A percentile compares a stretch with the other conserved stretches of the same genome.
These are phyloP conservation scores for Candida pseudoglaebosa DNA, from an alignment of 805 yeast species.

Conservation along the genomic window DNA sequence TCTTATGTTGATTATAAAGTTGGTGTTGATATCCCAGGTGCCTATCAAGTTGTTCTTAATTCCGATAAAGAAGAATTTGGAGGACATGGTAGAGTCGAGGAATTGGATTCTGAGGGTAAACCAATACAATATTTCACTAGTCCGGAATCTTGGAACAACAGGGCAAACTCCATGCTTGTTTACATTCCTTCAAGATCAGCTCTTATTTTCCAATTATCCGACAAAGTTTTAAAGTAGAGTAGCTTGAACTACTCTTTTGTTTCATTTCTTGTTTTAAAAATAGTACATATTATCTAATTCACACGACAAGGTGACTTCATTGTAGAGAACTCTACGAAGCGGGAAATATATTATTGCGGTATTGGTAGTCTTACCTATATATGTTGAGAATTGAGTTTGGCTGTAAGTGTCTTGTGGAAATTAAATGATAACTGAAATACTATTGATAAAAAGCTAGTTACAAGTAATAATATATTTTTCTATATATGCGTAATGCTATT, in stretches of 20 bases:
- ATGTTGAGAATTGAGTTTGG: too few relatives aligned
- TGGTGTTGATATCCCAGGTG: conserved; percentile 82
- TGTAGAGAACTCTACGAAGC: too few relatives aligned
- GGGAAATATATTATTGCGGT: too few relatives aligned
- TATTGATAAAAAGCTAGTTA: not conserved
- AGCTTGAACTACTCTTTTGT: not conserved
- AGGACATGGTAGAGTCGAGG: conserved; percentile 68
- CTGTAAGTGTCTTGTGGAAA: too few relatives aligned
- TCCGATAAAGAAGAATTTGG: conserved; percentile 71
- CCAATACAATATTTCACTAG: conserved; percentile 60
- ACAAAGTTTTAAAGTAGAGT: conserved; percentile 15
- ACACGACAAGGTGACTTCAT: not conserved
- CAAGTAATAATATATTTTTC: too few relatives aligned
- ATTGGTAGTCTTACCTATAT: too few relatives aligned
- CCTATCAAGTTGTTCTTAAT: conserved; percentile 68
- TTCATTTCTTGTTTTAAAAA: conserved; percentile 1
- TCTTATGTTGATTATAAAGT: conserved; percentile 83
- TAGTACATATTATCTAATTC: not conserved
- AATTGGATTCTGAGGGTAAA: conserved; percentile 37
- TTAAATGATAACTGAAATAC: not conserved
- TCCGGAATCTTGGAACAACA: conserved; percentile 73
- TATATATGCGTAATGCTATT: too few relatives aligned
- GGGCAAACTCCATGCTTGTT: conserved; percentile 73
- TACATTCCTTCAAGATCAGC: conserved; percentile 72
- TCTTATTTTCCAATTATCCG: conserved; percentile 34